Evolutionary conservation across 495 filamentous ascomycete species (phyloP), one percentile per base, ranked within the genome.

Genomic region (Lentithecium fluviatile): DNA sequence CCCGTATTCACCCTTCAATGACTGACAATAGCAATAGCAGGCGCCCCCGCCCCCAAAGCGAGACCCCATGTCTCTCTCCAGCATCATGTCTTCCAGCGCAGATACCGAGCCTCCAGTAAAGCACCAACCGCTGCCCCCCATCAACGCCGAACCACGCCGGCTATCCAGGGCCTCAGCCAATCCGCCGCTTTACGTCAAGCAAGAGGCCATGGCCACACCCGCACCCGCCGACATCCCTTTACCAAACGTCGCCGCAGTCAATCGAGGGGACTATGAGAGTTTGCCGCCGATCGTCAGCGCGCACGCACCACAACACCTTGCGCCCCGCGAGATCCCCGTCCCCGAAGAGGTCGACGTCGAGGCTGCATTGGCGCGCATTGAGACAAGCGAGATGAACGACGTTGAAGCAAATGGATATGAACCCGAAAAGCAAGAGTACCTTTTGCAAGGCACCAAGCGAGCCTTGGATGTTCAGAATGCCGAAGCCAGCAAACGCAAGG

Each of bases 51-150:
- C 66, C 7, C 20, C 60, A 37, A 52, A 59, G 52, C 66, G 64
- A 24, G 87, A 92, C 73, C 88, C 91, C 13, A 96, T 96, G 91
- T 90, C 89, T 2, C 90, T 96, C 65, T 90, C 89, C 32, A 94
- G 88, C 70, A 95, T 96, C 55, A 82, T 96, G 36, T 91, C 90
- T 1, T 58, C 61, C 10, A 86, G 80, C 58, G 82, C 88, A 23
- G 74, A 79, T 17, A 73, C 78, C 69, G 88, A 90, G 45, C 80
- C 61, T 78, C 81, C 1, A 73, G 70, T 66, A 76, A 75, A 58
- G 71, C 63, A 45, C 70, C 71, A 42, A 75, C 77, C 45, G 64
- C 71, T 23, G 69, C 75, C 24, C 64, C 42, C 57, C 42, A 50
- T 34, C 24, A 64, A 43, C 21, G 23, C 48, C 40, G 60, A 60